These are phyloP conservation scores for Cyclotella kingstonii DNA, from an alignment of 108 stramenopile genomes.

Conservation along the genomic window DNA sequence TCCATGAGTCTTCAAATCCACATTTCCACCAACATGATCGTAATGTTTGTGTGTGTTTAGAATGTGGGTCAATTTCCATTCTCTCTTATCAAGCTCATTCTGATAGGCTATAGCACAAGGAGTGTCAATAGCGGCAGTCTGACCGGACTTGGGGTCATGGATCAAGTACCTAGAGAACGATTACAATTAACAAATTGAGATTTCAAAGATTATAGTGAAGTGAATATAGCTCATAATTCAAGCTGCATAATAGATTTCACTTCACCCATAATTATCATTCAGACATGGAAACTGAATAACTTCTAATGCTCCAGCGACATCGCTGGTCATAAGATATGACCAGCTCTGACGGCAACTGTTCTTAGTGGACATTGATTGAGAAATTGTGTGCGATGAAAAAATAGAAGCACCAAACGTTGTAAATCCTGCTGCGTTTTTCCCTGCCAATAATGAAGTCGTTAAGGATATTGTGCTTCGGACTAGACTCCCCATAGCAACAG, in stretches of 20 bases:
- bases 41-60: slow-evolving; percentile 69
- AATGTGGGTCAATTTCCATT: slow-evolving; percentile 81
- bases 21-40: slow-evolving; percentile 82
- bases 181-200: background rate
- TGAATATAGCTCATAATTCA: slow-evolving; percentile 5
- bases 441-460: background rate
- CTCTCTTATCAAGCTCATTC: slow-evolving; percentile 53
- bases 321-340: slow-evolving; percentile 5
- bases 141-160: slow-evolving; percentile 60
- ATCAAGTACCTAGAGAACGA: slow-evolving; percentile 54
- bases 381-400: background rate
- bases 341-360: background rate
- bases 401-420: background rate
- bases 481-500: background rate
- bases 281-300: slow-evolving; percentile 68
- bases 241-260: slow-evolving; percentile 22
- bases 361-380: background rate
- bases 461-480: background rate
- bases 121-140: slow-evolving; percentile 82
- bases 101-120: slow-evolving; percentile 62
- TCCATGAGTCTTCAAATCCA: slow-evolving; percentile 52
- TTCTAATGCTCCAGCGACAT: slow-evolving; percentile 17
- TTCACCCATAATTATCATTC: slow-evolving; percentile 68
- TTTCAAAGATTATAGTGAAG: background rate
- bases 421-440: background rate